A percentile compares a stretch with the other conserved stretches of the same genome.
These are phyloP conservation scores for Albugo laibachii DNA, from an alignment of 352 stramenopile genomes.

Conservation along the genomic window DNA sequence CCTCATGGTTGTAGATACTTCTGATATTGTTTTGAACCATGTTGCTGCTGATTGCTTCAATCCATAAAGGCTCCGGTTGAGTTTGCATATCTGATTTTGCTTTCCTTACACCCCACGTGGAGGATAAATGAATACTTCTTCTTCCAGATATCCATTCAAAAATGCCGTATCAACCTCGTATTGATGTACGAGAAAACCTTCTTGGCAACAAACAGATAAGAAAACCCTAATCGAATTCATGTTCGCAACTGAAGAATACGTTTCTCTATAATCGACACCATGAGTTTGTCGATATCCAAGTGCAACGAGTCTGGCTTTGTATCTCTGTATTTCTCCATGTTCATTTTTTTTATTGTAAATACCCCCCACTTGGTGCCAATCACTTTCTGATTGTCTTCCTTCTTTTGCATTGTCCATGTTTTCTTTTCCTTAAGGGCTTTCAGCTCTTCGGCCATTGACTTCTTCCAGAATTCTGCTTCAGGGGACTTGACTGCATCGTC, in stretches of 20 bases:
- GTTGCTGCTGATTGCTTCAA: slow-evolving; percentile 14
- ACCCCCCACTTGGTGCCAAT: no score
- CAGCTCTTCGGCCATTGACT: slow-evolving; percentile 1
- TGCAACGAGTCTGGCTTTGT: slow-evolving; percentile 5
- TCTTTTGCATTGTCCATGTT: slow-evolving; percentile 1
- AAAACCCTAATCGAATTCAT: slow-evolving; percentile 5
- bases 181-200: slow-evolving; percentile 1
- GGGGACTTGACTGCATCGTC: no score
- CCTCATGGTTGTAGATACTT: not conserved
- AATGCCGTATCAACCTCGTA: slow-evolving; percentile 15
- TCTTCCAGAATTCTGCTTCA: no score
- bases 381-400: not conserved
- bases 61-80: slow-evolving; percentile 14
- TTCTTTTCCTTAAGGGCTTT: not conserved
- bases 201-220: not conserved
- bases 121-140: slow-evolving; percentile 9
- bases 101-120: slow-evolving; percentile 4
- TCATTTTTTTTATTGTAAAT: slow-evolving; percentile 7
- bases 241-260: slow-evolving; percentile 6
- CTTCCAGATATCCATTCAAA: slow-evolving; percentile 11
- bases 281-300: slow-evolving; percentile 2
- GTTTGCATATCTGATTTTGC: slow-evolving; percentile 8
- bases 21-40: slow-evolving; percentile 12
- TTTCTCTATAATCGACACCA: slow-evolving; percentile 6
- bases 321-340: slow-evolving; percentile 1